Base-by-base conservation (phyloP, 129 eudicot species). In the Smallanthus sonchifolius region DNA sequence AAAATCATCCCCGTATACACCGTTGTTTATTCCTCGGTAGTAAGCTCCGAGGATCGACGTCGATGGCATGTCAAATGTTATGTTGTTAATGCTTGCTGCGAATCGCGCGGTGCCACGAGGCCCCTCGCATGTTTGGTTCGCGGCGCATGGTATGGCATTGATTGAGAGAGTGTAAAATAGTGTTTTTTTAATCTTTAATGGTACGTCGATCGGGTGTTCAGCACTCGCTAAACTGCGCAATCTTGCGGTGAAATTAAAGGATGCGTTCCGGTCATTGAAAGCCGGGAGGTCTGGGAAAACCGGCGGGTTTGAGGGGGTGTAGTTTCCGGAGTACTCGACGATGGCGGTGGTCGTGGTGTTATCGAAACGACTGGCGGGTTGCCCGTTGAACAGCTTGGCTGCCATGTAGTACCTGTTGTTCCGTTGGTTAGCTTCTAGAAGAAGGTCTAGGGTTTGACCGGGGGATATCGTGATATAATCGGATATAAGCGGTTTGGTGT, bases 401-500 rank as follows among this genome's bases (percentile, higher is more conserved):
- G 90, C 87, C 81, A 90, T 76, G 89, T 87, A 90, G 37, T 90
- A 90, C 40, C 37, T 84, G 68, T 78, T 48, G 2, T 28, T 80
- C 0, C 74, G 75, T 44, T 90, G 91, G 67, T 90, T 80, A 3
- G 96, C 91, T 70, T 43, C 45, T 5, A 90, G 16, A 39, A 90
- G 82, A 60, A 85, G 4, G 76, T 89, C 96, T 1, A 89, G 60
- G 59, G 96, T 86, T 73, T 89, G 90, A 4, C 96, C 96, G 0
- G 96, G 96, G 7, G 96, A 43, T 7, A 89, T 87, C 9, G 74
- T 64, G 47, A 89, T 73, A 49, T 75, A 73, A 5, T 62, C 57
- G 10, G 81, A 69, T 15, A 13, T 65, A 38, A 84, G 62, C 1
- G 96, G 96, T 42, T 89, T 89, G 13, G 77, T 70, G 75, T 89